Conservation (phyloP, 108 stramenopile species). For the Seminavis robusta region DNA sequence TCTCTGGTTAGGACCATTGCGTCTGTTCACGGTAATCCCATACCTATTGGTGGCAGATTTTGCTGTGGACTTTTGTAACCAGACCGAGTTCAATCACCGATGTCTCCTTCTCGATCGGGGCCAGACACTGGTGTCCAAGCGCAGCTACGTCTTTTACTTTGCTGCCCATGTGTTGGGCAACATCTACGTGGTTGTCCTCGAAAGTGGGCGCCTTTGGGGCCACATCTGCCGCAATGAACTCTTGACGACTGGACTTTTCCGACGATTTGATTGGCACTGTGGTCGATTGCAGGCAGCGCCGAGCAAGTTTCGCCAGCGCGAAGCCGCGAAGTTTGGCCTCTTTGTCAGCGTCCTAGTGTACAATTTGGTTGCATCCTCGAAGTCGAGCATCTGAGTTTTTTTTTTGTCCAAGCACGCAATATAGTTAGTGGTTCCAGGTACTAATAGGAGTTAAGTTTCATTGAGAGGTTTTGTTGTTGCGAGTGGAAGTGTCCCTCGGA, state of each 20-base stretch:
- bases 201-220: constrained; percentile 34
- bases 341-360: constrained; percentile 30
- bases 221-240: constrained; percentile 24
- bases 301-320: constrained; percentile 10
- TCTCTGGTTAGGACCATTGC: not conserved
- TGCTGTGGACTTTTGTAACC: constrained; percentile 9
- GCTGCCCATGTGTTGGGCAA: constrained; percentile 40
- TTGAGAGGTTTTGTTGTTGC: too few species aligned
- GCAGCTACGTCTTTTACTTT: constrained; percentile 13
- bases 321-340: constrained; percentile 28
- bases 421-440: too few species aligned
- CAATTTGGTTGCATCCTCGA: too few species aligned
- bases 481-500: too few species aligned
- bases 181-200: constrained; percentile 31
- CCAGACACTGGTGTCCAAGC: not conserved
- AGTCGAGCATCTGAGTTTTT: too few species aligned
- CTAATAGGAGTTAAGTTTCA: too few species aligned
- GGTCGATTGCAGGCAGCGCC: constrained; percentile 19
- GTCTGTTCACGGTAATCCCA: constrained; percentile 6
- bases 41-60: constrained; percentile 1
- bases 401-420: too few species aligned
- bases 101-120: constrained; percentile 5
- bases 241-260: constrained; percentile 1
- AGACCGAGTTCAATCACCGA: constrained; percentile 19
- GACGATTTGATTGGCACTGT: constrained; percentile 53